phyloP scores from a whole-genome alignment of 2,329 filamentous ascomycete genomes.

The Tolypocladium inflatum region DNA sequence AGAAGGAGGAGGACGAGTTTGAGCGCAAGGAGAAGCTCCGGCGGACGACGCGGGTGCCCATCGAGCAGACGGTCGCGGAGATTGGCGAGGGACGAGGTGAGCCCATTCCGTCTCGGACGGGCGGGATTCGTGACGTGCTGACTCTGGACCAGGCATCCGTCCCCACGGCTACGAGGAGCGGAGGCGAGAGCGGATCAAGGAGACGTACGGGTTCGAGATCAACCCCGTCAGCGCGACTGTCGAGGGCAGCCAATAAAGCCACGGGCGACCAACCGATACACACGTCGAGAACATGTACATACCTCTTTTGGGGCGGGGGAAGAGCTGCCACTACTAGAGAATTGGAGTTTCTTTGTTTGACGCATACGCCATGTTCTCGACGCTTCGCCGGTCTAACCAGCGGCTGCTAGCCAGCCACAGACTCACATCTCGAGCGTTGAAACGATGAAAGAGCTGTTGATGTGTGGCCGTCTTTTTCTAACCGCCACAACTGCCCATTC shows the following conservation, averaged over 20 bases:
- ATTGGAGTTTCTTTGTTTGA: constrained; percentile 27
- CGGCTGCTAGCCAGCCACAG: not conserved
- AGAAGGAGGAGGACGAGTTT: constrained; percentile 58
- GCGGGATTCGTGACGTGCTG: not conserved
- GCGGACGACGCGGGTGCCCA: constrained; percentile 62
- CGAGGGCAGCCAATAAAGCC: constrained; percentile 30
- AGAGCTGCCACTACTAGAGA: constrained; percentile 28
- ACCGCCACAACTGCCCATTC: not conserved
- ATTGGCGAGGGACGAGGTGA: constrained; percentile 82
- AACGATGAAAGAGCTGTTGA: not conserved
- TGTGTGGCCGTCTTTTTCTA: not conserved
- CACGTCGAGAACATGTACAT: constrained; percentile 19
- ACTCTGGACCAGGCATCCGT: constrained; percentile 53
- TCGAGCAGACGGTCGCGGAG: constrained; percentile 70
- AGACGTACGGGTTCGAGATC: constrained; percentile 82
- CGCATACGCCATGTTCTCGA: not conserved
- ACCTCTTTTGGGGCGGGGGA: constrained; percentile 22
- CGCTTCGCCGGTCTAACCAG: not conserved
- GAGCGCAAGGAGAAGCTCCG: constrained; percentile 66
- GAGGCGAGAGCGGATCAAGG: constrained; percentile 70
- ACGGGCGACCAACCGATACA: constrained; percentile 7
- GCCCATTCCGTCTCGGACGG: constrained; percentile 8
- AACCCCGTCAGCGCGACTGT: constrained; percentile 49
- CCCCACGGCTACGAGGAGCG: constrained; percentile 78
- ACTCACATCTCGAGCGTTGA: not conserved